Evolutionary conservation across 257 asterid genomes (phyloP).

Genomic region (Solanum bulbocastanum): DNA sequence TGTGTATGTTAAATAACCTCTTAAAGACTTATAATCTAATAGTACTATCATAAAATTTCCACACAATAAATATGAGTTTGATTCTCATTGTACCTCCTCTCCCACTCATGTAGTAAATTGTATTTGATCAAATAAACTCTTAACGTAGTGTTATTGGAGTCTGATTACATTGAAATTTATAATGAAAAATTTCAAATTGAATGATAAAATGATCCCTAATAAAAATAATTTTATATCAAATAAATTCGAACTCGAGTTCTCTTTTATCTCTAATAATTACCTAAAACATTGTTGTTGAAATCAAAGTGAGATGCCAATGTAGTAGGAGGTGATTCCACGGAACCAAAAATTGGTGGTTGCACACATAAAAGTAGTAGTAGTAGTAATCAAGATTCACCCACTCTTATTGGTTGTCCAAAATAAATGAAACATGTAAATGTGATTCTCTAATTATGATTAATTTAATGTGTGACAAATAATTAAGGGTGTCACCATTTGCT

Average conservation of each 20-base stretch:
- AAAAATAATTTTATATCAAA: not conserved
- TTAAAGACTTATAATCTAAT: not conserved
- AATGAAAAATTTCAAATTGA: rapidly evolving
- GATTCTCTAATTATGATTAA: not conserved
- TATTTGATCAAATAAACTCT: not conserved
- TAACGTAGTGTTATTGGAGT: rapidly evolving
- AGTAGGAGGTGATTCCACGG: not conserved
- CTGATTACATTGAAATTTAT: rapidly evolving
- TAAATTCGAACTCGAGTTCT: not conserved
- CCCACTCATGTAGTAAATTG: not conserved
- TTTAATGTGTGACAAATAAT: not conserved
- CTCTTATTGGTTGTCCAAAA: not conserved
- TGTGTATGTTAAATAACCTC: not conserved
- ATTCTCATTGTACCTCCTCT: not conserved
- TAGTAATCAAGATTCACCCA: not conserved
- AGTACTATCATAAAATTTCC: not conserved
- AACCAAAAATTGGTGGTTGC: not conserved
- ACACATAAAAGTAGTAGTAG: not conserved
- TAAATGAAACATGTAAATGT: not conserved
- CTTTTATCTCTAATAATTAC: not conserved
- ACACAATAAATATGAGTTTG: not conserved
- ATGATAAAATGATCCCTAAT: not conserved
- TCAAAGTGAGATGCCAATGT: not conserved
- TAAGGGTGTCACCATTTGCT: not conserved
- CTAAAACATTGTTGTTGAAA: not conserved